Evolutionary conservation across 2,329 filamentous ascomycete genomes (phyloP).

Genomic region (Lasiodiplodia sp.): DNA sequence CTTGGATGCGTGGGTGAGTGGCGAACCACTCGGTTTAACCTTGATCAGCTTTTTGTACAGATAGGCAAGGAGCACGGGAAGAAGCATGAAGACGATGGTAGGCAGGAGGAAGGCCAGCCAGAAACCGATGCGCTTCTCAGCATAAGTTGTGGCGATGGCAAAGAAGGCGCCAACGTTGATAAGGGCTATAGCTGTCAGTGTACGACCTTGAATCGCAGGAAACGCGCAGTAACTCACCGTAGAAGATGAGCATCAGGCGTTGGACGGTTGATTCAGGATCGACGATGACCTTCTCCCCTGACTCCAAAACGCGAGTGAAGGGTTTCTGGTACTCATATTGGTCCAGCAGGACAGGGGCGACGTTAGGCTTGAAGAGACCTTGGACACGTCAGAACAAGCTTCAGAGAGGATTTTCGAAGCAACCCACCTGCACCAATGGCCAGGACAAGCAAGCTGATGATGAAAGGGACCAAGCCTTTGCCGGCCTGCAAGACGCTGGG

Average conservation of each 20-base stretch:
- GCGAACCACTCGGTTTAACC: conserved; percentile 43
- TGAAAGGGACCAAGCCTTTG: conserved; percentile 47
- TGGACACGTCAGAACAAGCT: not conserved
- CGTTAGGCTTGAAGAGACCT: conserved; percentile 51
- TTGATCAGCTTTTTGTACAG: conserved; percentile 47
- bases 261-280: conserved; percentile 56
- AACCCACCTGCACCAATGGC: conserved; percentile 46
- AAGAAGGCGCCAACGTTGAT: conserved; percentile 45
- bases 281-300: conserved; percentile 56
- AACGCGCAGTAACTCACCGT: conserved; percentile 32
- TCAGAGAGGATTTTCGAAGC: conserved; percentile 44
- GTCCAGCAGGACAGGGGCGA: conserved; percentile 54
- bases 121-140: conserved; percentile 52
- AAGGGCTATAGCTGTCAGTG: conserved; percentile 25
- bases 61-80: conserved; percentile 37
- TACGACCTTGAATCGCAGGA: no score
- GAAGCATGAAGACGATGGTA: conserved; percentile 41
- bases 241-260: conserved; percentile 47
- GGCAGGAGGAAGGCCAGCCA: conserved; percentile 51
- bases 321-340: conserved; percentile 53
- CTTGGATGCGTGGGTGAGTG: conserved; percentile 43
- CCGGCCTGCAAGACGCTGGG: conserved; percentile 52
- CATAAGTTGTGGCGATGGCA: conserved; percentile 49
- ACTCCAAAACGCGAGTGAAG: conserved; percentile 53
- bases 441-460: conserved; percentile 50